Base-by-base conservation (phyloP, 441 rosid species). In the Pelargonium myrrhifolium region DNA sequence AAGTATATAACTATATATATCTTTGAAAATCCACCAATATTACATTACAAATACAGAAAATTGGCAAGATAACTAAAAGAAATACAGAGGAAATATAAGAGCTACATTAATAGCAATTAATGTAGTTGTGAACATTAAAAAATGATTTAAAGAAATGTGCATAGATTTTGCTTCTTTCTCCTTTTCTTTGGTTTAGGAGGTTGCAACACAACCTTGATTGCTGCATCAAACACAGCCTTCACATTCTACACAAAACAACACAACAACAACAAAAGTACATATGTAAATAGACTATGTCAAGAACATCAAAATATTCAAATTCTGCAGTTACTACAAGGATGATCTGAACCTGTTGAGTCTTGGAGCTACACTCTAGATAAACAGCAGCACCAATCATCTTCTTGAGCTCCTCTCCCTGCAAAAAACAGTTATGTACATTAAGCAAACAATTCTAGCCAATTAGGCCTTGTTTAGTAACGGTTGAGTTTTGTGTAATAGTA, bases 361-460 rank as follows among this genome's bases (percentile, higher is more conserved):
- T 83, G 68, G 86, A 81, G 74, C 89, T 85, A 79, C 89, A 85
- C 72, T 85, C 89, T 43, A 81, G 67, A 76, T 85, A 85, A 49
- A 79, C 59, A 64, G 85, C 85, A 64, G 86, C 78, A 71, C 76
- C 86, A 39, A 85, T 85, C 76, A 21, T 75, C 76, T 81, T 85
- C 82, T 74, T 81, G 74, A 85, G 72, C 66, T 85, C 89, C 65
- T 85, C 89, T 58, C 89, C 89, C 77, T 83, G 58, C 11, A 6
- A 9, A 67, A 53, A 22, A 61, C 53, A 28, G 31, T 28, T 28
- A 28, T 28, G 31, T 28, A 28, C 31, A 28, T 28, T 28, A 28
- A 28, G 31, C 3, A 28, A 28, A n/a, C n/a, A n/a, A n/a, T n/a
- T n/a, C n/a, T n/a, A n/a, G n/a, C n/a, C n/a, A n/a, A n/a, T n/a